phyloP scores from a whole-genome alignment of 768 basidiomycete species.

The Auriculariales sp. region DNA sequence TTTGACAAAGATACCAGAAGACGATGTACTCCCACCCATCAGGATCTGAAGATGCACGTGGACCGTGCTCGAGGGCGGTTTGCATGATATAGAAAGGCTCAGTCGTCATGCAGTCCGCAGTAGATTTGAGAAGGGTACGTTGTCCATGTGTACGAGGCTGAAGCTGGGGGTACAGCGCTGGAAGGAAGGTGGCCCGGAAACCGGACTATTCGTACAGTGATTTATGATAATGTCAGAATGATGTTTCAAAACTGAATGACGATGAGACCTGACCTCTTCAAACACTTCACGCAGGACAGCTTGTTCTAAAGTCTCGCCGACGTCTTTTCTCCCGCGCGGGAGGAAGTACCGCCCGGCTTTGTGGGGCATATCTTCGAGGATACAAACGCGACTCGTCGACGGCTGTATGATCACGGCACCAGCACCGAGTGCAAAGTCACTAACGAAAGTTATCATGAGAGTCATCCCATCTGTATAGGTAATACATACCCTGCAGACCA shows the following conservation, averaged over 20 bases:
- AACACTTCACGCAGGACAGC: slow-evolving; percentile 49
- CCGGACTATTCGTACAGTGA: background rate
- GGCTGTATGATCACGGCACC: slow-evolving; percentile 53
- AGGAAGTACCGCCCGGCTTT: slow-evolving; percentile 35
- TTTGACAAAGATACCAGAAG: slow-evolving; percentile 42
- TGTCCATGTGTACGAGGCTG: slow-evolving; percentile 1
- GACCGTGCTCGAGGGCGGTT: slow-evolving; percentile 14
- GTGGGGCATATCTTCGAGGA: slow-evolving; percentile 26
- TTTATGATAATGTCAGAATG: background rate
- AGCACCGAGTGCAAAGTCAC: slow-evolving; percentile 42
- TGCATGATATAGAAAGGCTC: slow-evolving; percentile 33
- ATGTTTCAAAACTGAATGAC: background rate
- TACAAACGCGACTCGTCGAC: slow-evolving; percentile 36
- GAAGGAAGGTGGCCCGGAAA: background rate
- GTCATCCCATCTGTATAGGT: background rate
- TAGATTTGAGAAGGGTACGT: background rate
- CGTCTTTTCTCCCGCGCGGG: slow-evolving; percentile 51
- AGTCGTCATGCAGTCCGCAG: slow-evolving; percentile 12
- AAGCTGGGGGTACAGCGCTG: background rate
- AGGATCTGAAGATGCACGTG: background rate
- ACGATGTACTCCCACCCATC: slow-evolving; percentile 38
- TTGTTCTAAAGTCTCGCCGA: slow-evolving; percentile 45
- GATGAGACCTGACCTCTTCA: slow-evolving; percentile 40
- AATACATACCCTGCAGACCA: slow-evolving; percentile 18
- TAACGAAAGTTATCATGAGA: slow-evolving; percentile 11